Evolutionary conservation across 495 filamentous ascomycete species (phyloP).

Genomic region (Opeltia flavorubescens): DNA sequence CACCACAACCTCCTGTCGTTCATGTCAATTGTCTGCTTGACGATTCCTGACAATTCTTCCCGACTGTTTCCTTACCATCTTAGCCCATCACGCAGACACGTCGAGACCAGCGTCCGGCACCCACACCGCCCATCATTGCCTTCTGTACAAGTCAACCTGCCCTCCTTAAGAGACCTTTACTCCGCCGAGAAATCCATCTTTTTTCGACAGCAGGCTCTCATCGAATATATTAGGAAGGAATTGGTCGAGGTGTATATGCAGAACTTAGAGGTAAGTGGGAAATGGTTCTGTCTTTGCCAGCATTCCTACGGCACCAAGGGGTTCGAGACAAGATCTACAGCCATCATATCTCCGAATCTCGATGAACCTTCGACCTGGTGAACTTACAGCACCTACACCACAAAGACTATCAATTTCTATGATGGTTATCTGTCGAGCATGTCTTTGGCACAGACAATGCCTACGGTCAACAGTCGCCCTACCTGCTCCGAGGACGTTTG

Average conservation of each 20-base stretch:
- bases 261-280: not conserved
- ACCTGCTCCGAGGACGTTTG: no score
- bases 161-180: no score
- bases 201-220: not conserved
- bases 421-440: no score
- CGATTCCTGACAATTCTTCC: constrained; percentile 3
- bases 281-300: not conserved
- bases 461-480: no score
- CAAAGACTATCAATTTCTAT: no score
- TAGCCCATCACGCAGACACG: constrained; percentile 1
- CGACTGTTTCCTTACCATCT: constrained; percentile 5
- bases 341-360: no score
- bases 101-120: not conserved
- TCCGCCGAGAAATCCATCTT: not conserved
- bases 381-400: no score
- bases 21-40: constrained; percentile 8
- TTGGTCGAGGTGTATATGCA: not conserved
- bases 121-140: constrained; percentile 1
- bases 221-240: not conserved
- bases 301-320: no score
- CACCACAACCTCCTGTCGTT: constrained; percentile 14
- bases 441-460: no score
- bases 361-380: no score
- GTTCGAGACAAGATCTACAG: no score
- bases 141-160: no score